Evolutionary conservation across 2,329 filamentous ascomycete species (phyloP).

Genomic region (Amphichorda felina): DNA sequence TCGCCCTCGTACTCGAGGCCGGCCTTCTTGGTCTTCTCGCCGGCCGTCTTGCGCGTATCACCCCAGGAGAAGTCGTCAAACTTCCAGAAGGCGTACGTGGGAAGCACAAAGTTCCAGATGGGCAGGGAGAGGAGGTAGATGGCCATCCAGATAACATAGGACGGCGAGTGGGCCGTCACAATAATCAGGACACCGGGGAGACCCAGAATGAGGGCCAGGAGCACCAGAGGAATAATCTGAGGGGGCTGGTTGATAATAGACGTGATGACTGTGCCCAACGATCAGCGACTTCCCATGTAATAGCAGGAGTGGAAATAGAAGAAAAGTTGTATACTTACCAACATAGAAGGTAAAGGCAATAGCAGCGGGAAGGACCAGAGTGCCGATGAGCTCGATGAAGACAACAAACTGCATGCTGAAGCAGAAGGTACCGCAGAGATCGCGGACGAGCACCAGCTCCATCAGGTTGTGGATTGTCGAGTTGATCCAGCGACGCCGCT

Average conservation of each 20-base stretch:
- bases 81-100: constrained; percentile 95
- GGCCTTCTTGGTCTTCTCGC: constrained; percentile 78
- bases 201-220: constrained; percentile 84
- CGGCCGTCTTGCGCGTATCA: constrained; percentile 89
- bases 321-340: constrained; percentile 44
- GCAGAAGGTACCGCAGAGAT: constrained; percentile 97
- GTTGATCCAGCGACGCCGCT: constrained; percentile 97
- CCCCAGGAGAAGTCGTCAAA: constrained; percentile 99
- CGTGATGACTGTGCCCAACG: constrained; percentile 56
- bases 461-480: constrained; percentile 97
- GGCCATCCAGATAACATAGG: constrained; percentile 92
- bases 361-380: constrained; percentile 85
- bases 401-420: constrained; percentile 99
- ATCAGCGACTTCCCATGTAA: no score
- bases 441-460: constrained; percentile 89
- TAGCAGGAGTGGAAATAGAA: background rate
- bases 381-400: constrained; percentile 89
- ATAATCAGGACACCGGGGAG: constrained; percentile 86
- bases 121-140: constrained; percentile 91
- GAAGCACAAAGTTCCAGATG: constrained; percentile 95
- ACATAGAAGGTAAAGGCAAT: constrained; percentile 97
- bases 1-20: constrained; percentile 85
- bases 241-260: constrained; percentile 68
- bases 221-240: constrained; percentile 81
- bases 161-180: constrained; percentile 82